Conservation (phyloP, 768 basidiomycete genomes). For the Suillus americanus region DNA sequence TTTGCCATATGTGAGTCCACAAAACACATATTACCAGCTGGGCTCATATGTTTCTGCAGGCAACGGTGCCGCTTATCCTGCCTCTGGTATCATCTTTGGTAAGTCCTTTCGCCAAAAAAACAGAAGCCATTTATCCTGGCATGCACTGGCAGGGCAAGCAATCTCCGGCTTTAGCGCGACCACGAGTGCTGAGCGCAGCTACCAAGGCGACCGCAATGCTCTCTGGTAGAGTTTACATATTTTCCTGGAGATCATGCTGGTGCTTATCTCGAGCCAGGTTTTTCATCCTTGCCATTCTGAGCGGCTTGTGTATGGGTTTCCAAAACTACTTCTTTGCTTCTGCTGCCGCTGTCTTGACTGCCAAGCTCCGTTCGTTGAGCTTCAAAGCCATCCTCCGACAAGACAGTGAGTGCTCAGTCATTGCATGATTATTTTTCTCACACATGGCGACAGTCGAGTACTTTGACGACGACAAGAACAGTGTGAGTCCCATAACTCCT, state of each 20-base stretch:
- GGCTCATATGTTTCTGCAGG: conserved; percentile 4
- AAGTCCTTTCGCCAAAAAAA: conserved; percentile 12
- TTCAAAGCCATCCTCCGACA: conserved; percentile 45
- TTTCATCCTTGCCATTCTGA: conserved; percentile 37
- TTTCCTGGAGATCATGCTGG: conserved; percentile 31
- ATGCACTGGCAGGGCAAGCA: not conserved
- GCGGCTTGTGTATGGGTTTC: conserved; percentile 34
- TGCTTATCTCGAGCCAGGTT: conserved; percentile 30
- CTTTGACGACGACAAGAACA: conserved; percentile 45
- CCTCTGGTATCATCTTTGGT: conserved; percentile 34
- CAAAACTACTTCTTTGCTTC: conserved; percentile 37
- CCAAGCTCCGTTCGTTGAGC: conserved; percentile 35
- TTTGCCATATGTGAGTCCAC: conserved; percentile 28
- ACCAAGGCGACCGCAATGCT: not conserved
- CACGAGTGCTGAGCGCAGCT: not conserved
- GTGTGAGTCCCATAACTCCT: not conserved
- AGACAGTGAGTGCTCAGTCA: conserved; percentile 36
- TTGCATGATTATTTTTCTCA: not conserved
- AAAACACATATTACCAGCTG: not conserved
- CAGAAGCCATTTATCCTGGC: not conserved
- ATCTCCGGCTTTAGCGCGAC: conserved; percentile 11
- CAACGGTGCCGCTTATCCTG: conserved; percentile 28
- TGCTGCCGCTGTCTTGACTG: conserved; percentile 38
- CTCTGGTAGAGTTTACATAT: conserved; percentile 20
- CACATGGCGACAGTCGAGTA: conserved; percentile 24